These are phyloP conservation scores for Lentinula edodes DNA, from an alignment of 768 basidiomycete species.

Conservation along the genomic window DNA sequence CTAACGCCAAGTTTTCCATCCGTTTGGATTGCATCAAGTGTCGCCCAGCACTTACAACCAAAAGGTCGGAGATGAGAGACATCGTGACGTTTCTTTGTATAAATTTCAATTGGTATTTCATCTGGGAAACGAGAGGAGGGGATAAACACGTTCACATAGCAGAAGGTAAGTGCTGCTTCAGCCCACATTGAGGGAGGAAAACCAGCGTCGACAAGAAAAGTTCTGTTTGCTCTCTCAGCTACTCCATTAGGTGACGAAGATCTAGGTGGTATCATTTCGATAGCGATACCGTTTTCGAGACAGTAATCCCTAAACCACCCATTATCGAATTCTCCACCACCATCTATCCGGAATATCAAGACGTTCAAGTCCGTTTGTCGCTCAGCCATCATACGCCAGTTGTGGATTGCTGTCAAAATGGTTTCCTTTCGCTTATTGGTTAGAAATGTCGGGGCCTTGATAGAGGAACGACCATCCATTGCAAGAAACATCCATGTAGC, in stretches of 20 bases:
- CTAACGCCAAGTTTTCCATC: background rate
- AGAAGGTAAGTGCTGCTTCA: background rate
- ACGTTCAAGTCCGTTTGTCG: too few species aligned
- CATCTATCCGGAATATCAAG: background rate
- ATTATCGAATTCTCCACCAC: too few species aligned
- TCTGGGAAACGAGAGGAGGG: background rate
- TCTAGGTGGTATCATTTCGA: background rate
- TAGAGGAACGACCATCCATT: too few species aligned
- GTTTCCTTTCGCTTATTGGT: too few species aligned
- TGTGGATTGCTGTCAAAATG: too few species aligned
- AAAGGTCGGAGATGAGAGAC: background rate
- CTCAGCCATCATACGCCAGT: too few species aligned
- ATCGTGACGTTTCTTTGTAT: background rate
- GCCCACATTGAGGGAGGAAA: background rate
- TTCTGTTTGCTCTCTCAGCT: background rate
- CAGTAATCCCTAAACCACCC: background rate
- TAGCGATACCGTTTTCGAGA: background rate
- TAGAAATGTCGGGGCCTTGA: too few species aligned
- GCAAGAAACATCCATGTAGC: too few species aligned
- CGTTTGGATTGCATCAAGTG: background rate
- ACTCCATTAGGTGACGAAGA: background rate
- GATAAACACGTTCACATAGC: background rate
- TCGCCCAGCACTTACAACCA: background rate
- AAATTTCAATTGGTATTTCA: background rate
- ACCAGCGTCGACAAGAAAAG: background rate